Conservation (phyloP, 2,329 filamentous ascomycete genomes). For the Fusarium citri region DNA sequence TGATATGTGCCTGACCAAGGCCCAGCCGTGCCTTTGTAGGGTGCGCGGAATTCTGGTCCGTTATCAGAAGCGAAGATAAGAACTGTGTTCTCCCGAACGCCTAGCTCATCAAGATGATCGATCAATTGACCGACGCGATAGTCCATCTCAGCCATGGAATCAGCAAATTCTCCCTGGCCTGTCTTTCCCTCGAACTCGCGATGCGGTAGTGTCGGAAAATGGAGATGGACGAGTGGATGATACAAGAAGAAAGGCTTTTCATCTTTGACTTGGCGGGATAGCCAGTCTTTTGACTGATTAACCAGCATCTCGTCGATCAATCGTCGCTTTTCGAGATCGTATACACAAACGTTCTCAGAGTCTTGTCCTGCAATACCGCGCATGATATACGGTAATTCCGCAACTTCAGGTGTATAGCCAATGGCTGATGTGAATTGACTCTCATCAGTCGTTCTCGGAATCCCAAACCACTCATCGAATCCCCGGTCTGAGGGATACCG, state of each 20-base stretch:
- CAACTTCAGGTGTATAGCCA: slow-evolving; percentile 50
- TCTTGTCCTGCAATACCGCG: slow-evolving; percentile 41
- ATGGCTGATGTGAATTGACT: slow-evolving; percentile 51
- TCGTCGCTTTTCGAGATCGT: slow-evolving; percentile 48
- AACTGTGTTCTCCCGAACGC: slow-evolving; percentile 48
- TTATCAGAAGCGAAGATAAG: slow-evolving; percentile 54
- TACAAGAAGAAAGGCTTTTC: slow-evolving; percentile 49
- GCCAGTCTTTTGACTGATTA: slow-evolving; percentile 49
- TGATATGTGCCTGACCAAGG: slow-evolving; percentile 53
- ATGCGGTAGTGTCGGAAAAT: slow-evolving; percentile 51
- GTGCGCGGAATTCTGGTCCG: slow-evolving; percentile 50
- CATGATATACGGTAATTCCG: slow-evolving; percentile 52
- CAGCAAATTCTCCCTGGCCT: slow-evolving; percentile 48
- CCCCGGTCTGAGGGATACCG: slow-evolving; percentile 52
- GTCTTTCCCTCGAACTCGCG: slow-evolving; percentile 47
- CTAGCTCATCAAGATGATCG: slow-evolving; percentile 48
- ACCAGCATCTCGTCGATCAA: slow-evolving; percentile 51
- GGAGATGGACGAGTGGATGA: slow-evolving; percentile 50
- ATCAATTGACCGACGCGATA: slow-evolving; percentile 48
- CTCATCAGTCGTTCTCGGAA: slow-evolving; percentile 53
- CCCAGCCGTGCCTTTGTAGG: slow-evolving; percentile 49
- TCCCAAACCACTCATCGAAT: slow-evolving; percentile 54
- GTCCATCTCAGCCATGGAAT: slow-evolving; percentile 52
- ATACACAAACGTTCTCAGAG: slow-evolving; percentile 49
- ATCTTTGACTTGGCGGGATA: slow-evolving; percentile 40